These are phyloP conservation scores for Skeletonema potamos DNA, from an alignment of 108 stramenopile genomes.

Conservation along the genomic window DNA sequence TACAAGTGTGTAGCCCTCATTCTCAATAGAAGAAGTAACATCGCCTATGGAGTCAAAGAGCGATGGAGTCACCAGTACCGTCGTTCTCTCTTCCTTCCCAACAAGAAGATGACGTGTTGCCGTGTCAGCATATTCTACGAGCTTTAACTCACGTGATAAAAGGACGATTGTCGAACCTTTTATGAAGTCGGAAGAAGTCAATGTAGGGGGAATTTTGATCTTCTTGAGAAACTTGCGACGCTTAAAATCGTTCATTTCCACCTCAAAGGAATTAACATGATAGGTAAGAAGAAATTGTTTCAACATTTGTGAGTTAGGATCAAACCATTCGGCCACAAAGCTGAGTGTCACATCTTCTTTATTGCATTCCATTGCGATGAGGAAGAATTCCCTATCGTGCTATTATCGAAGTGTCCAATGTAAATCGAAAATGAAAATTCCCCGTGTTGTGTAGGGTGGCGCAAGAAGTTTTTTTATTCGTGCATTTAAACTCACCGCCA, in stretches of 20 bases:
- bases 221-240: conserved; percentile 51
- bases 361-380: conserved; percentile 17
- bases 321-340: conserved; percentile 57
- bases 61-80: conserved; percentile 20
- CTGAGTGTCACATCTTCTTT: conserved; percentile 21
- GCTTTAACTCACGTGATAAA: conserved; percentile 40
- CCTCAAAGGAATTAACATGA: conserved; percentile 4
- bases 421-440: too few species aligned
- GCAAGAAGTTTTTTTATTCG: too few species aligned
- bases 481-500: too few species aligned
- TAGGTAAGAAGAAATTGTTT: conserved; percentile 8
- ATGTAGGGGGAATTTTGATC: conserved; percentile 29
- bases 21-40: conserved; percentile 23
- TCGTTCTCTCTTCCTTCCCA: conserved; percentile 13
- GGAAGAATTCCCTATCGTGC: too few species aligned
- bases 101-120: conserved; percentile 33
- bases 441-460: too few species aligned
- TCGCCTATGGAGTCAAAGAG: conserved; percentile 29
- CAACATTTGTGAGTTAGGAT: conserved; percentile 51
- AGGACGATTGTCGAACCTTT: conserved; percentile 37
- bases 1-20: conserved; percentile 24
- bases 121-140: conserved; percentile 49
- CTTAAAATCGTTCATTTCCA: conserved; percentile 49
- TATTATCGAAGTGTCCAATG: too few species aligned
- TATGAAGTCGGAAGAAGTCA: conserved; percentile 32